Percentiles rank a stretch among this genome's conserved stretches.
These are phyloP conservation scores for Apophysomyces ossiformis DNA, from an alignment of 371 early-diverging fungal species.

Conservation along the genomic window DNA sequence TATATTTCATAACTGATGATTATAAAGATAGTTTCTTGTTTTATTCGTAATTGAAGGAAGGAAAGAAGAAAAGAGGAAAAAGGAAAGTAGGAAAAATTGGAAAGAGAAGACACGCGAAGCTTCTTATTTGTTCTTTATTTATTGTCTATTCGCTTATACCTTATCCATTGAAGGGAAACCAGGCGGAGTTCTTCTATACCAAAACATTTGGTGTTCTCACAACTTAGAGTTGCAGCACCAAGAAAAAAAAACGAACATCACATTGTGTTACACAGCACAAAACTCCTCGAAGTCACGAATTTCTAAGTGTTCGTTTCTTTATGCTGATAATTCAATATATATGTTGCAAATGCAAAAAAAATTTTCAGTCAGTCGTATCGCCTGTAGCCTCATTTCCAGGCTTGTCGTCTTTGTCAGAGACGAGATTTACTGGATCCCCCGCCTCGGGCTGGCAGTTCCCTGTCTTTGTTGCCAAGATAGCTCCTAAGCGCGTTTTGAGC, in stretches of 20 bases:
- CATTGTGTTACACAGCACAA: not conserved
- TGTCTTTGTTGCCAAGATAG: conserved; percentile 26
- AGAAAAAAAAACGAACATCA: not conserved
- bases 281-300: not conserved
- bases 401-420: conserved; percentile 33
- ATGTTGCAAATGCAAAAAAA: no score
- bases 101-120: not conserved
- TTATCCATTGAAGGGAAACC: not conserved
- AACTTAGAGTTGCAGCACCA: not conserved
- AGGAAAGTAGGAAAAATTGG: not conserved
- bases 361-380: not conserved
- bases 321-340: no score
- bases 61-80: conserved; percentile 1
- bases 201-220: conserved; percentile 4
- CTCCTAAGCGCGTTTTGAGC: conserved; percentile 41
- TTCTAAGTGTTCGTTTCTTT: conserved; percentile 3
- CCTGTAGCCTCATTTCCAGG: not conserved
- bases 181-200: not conserved
- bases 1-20: not conserved
- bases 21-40: not conserved
- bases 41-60: not conserved
- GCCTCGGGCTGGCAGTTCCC: conserved; percentile 37
- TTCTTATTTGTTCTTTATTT: not conserved
- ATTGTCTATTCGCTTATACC: not conserved
- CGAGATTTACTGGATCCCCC: conserved; percentile 39